A percentile compares a stretch with the other conserved stretches of the same genome.
phyloP scores from a whole-genome alignment of 2,329 filamentous ascomycete species.

The Diaporthe capsici region DNA sequence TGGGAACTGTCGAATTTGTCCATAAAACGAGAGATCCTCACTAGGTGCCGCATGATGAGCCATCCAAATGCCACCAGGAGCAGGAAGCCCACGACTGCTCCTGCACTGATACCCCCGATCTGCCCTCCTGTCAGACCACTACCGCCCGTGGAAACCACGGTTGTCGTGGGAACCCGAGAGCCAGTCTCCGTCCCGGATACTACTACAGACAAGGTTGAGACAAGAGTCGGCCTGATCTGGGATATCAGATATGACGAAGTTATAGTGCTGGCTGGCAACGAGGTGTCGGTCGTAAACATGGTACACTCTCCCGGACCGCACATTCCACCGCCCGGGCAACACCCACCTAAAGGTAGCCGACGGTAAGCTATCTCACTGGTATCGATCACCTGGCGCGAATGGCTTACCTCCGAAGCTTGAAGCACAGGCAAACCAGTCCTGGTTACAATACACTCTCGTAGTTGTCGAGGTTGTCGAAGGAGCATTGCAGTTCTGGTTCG shows the following conservation, averaged over 20 bases:
- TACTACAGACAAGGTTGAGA: neutral
- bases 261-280: neutral
- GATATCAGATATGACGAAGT: neutral
- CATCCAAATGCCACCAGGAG: neutral
- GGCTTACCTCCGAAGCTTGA: slow-evolving; percentile 1
- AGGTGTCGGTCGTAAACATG: neutral
- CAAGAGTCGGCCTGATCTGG: neutral
- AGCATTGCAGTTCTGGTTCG: neutral
- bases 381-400: neutral
- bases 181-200: neutral
- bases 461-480: neutral
- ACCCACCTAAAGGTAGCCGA: neutral
- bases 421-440: neutral
- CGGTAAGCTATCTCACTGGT: neutral
- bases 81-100: neutral
- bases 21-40: neutral
- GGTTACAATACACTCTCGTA: neutral
- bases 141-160: neutral
- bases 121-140: neutral
- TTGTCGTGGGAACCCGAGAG: neutral
- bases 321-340: neutral
- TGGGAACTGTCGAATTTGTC: neutral
- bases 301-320: neutral
- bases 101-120: neutral
- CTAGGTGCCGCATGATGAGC: neutral